A percentile compares a stretch with the other conserved stretches of the same genome.
Evolutionary conservation across 2,329 filamentous ascomycete genomes (phyloP).

Genomic region (Penicillium griseofulvum): DNA sequence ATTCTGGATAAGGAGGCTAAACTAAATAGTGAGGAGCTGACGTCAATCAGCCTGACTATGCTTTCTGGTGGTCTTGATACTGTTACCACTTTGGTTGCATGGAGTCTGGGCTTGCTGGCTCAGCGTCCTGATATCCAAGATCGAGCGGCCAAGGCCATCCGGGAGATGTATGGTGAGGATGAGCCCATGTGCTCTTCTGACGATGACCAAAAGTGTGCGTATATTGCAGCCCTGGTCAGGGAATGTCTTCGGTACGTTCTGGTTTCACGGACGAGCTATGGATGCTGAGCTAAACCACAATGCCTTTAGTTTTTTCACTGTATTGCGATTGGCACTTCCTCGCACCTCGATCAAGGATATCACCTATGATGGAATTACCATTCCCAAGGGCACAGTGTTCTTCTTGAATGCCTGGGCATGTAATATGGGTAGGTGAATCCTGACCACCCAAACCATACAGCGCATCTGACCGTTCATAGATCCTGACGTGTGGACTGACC

Average conservation of each 20-base stretch:
- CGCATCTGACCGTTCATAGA: constrained; percentile 36
- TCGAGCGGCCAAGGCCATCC: constrained; percentile 58
- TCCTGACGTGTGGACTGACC: constrained; percentile 57
- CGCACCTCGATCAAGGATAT: constrained; percentile 61
- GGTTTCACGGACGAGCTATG: no score
- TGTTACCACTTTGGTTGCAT: constrained; percentile 63
- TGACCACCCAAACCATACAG: neutral
- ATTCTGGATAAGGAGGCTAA: constrained; percentile 63
- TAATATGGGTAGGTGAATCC: constrained; percentile 58
- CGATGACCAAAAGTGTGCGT: constrained; percentile 64
- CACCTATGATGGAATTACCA: constrained; percentile 55
- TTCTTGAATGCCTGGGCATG: constrained; percentile 68
- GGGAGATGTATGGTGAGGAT: constrained; percentile 51
- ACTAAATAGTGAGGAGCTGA: constrained; percentile 62
- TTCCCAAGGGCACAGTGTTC: constrained; percentile 62
- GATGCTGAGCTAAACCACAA: constrained; percentile 6
- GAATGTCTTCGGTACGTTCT: constrained; percentile 56
- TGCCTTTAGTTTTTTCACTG: constrained; percentile 55
- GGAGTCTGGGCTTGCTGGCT: constrained; percentile 61
- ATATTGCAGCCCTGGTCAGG: constrained; percentile 61
- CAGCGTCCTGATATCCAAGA: constrained; percentile 62
- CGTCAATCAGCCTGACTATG: constrained; percentile 67
- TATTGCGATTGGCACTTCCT: constrained; percentile 62
- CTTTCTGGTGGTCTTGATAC: constrained; percentile 66
- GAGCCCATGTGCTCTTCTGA: constrained; percentile 59